Evolutionary conservation across 2,329 filamentous ascomycete species (phyloP).

Genomic region (Diaporthe citrichinensis): DNA sequence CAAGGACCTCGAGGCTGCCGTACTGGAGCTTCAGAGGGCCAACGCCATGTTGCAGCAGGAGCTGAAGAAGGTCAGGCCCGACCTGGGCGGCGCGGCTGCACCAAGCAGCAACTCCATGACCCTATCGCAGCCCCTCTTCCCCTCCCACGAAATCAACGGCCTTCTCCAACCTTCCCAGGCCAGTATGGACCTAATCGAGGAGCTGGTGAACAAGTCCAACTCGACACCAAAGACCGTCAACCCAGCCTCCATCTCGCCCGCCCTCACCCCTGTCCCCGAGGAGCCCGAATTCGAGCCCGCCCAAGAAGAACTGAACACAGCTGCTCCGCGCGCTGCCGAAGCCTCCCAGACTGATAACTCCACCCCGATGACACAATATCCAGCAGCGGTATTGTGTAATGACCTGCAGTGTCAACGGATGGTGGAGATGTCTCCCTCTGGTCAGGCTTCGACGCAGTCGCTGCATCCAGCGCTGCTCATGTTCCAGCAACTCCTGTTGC

Average conservation of each 20-base stretch:
- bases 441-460: slow-evolving; percentile 59
- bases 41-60: slow-evolving; percentile 65
- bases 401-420: slow-evolving; percentile 99
- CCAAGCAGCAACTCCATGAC: slow-evolving; percentile 63
- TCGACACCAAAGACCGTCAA: slow-evolving; percentile 65
- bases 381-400: slow-evolving; percentile 98
- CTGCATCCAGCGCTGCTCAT: slow-evolving; percentile 58
- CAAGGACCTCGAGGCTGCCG: slow-evolving; percentile 75
- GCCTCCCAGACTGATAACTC: slow-evolving; percentile 50
- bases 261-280: slow-evolving; percentile 67
- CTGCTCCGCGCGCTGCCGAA: slow-evolving; percentile 45
- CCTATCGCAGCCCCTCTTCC: slow-evolving; percentile 72
- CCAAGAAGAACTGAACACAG: slow-evolving; percentile 46
- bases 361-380: slow-evolving; percentile 99
- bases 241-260: slow-evolving; percentile 73
- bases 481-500: slow-evolving; percentile 70
- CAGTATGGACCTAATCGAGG: slow-evolving; percentile 54
- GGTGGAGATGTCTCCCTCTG: slow-evolving; percentile 71
- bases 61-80: slow-evolving; percentile 63
- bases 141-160: slow-evolving; percentile 58
- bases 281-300: slow-evolving; percentile 49
- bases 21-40: slow-evolving; percentile 71
- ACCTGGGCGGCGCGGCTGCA: slow-evolving; percentile 58
- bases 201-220: slow-evolving; percentile 57
- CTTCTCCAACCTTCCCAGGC: slow-evolving; percentile 43